Conservation (phyloP, 2,329 filamentous ascomycete species). For the Sclerotinia trifoliorum region DNA sequence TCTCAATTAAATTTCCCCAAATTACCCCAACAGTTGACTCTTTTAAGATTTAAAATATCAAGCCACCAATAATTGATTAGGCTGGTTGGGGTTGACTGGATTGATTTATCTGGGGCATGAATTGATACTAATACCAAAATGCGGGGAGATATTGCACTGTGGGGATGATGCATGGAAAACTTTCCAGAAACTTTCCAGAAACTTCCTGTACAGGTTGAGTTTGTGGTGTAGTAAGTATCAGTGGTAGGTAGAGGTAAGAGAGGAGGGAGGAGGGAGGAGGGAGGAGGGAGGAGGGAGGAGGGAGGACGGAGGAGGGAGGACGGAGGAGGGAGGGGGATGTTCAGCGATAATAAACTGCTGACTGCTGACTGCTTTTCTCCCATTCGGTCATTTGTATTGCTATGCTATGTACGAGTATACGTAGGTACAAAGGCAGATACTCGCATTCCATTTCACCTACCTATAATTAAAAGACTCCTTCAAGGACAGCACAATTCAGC, state of each 20-base stretch:
- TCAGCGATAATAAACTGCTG: too few relatives aligned
- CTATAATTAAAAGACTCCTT: neutral
- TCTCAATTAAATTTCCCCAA: neutral
- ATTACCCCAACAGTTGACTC: neutral
- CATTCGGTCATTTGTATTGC: neutral
- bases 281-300: too few relatives aligned
- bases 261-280: neutral
- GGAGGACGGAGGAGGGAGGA: too few relatives aligned
- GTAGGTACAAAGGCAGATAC: neutral
- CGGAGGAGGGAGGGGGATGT: neutral
- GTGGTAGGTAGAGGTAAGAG: neutral
- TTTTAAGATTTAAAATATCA: neutral
- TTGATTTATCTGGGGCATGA: neutral
- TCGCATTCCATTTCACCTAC: neutral
- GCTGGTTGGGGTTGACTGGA: too few relatives aligned
- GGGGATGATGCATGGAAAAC: too few relatives aligned
- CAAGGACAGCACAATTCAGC: neutral
- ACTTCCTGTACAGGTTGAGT: too few relatives aligned
- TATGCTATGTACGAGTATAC: neutral
- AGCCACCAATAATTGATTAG: neutral
- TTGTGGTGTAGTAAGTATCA: too few relatives aligned
- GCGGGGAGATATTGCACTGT: neutral
- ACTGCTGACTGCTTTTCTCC: too few relatives aligned
- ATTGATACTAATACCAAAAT: neutral
- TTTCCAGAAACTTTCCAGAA: too few relatives aligned